Conservation (phyloP, 257 asterid species). For the Cordia subcordata region DNA sequence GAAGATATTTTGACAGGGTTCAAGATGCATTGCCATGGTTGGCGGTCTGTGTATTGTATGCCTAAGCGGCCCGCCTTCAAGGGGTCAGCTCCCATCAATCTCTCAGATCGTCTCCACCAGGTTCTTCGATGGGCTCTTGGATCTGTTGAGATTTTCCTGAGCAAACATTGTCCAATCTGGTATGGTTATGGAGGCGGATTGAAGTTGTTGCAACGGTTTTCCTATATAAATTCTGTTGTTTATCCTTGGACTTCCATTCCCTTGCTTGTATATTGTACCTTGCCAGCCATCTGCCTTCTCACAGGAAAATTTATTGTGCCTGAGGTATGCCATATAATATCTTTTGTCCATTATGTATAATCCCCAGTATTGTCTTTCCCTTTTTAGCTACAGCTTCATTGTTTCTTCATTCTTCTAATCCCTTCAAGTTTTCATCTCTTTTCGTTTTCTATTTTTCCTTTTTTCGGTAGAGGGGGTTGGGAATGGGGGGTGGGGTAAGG, state of each 20-base stretch:
- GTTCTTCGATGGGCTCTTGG: slow-evolving; percentile 98
- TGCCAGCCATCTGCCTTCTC: slow-evolving; percentile 92
- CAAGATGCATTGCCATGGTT: slow-evolving; percentile 96
- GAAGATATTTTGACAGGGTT: slow-evolving; percentile 94
- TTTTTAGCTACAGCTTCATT: background rate
- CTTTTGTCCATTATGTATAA: background rate
- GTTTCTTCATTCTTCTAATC: no score
- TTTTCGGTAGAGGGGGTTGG: no score
- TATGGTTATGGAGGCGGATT: slow-evolving; percentile 92
- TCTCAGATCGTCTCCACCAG: slow-evolving; percentile 93
- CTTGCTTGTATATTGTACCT: slow-evolving; percentile 72
- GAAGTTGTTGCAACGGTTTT: slow-evolving; percentile 70
- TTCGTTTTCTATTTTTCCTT: no score
- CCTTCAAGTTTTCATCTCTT: no score
- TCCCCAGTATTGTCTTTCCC: background rate
- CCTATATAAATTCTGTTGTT: slow-evolving; percentile 81
- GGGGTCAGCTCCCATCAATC: slow-evolving; percentile 87
- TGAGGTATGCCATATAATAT: slow-evolving; percentile 42
- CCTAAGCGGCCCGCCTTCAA: slow-evolving; percentile 81
- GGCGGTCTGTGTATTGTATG: slow-evolving; percentile 93
- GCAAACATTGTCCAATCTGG: slow-evolving; percentile 94
- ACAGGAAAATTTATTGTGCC: slow-evolving; percentile 91
- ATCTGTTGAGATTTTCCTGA: slow-evolving; percentile 83
- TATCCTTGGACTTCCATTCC: slow-evolving; percentile 94
- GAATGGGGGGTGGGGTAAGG: no score